These are phyloP conservation scores for Oemleria cerasiformis DNA, from an alignment of 306 rosid species.

Conservation along the genomic window DNA sequence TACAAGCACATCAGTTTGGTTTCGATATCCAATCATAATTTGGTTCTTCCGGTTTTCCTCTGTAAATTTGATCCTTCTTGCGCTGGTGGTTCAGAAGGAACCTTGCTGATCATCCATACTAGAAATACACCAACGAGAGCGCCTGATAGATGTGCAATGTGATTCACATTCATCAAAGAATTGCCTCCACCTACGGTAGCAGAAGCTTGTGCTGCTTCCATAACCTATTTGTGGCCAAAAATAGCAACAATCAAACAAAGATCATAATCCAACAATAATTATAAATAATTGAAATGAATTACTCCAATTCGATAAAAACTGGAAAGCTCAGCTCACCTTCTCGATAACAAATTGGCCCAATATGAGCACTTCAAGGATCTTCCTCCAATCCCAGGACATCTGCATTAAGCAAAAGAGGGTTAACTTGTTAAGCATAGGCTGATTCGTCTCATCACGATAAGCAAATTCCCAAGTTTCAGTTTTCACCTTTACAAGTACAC, in stretches of 20 bases:
- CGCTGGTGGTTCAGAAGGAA: conserved; percentile 63
- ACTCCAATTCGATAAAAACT: neutral
- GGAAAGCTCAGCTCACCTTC: conserved; percentile 50
- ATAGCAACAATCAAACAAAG: neutral
- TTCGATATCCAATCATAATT: neutral
- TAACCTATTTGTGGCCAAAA: conserved; percentile 49
- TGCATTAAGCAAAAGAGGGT: conserved; percentile 26
- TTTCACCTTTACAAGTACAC: conserved; percentile 85
- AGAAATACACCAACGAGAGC: conserved; percentile 92
- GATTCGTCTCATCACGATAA: neutral
- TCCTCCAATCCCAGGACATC: conserved; percentile 99
- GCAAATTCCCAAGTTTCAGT: neutral
- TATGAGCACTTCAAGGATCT: conserved; percentile 96
- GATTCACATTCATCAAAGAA: conserved; percentile 71
- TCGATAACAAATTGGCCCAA: conserved; percentile 92
- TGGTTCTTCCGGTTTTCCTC: conserved; percentile 24
- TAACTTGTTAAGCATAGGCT: neutral
- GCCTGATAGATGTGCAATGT: conserved; percentile 94
- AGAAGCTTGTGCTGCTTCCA: conserved; percentile 99
- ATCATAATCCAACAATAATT: neutral
- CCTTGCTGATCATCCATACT: conserved; percentile 83
- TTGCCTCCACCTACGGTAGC: conserved; percentile 69
- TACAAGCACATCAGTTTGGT: conserved; percentile 1
- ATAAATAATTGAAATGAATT: neutral
- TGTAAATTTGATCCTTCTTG: conserved; percentile 28